Base-by-base conservation (phyloP, 345 rosid species). In the Pseudoturritis turrita region DNA sequence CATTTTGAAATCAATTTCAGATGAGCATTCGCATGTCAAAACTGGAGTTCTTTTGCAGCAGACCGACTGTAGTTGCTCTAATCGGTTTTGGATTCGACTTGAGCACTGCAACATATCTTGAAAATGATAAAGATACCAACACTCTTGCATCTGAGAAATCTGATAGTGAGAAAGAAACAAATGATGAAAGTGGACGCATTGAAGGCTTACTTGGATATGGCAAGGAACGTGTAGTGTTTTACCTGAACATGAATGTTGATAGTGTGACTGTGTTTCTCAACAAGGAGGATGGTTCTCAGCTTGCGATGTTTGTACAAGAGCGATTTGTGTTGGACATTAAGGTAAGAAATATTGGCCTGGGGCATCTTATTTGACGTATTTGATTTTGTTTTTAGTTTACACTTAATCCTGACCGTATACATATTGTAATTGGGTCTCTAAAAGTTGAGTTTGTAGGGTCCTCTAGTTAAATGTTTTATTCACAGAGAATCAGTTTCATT, bases 221-320 rank as follows among this genome's bases (percentile, higher is more conserved):
- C 60, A 95, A 91, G 86, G 88, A 81, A 23, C 99, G 98, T 71
- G 96, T 88, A 46, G 96, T 91, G 52, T 95, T 95, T 77, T 81
- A 83, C 80, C 80, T 95, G 41, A 81, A 73, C 82, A 91, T 91
- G 98, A 91, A 91, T 71, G 88, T 95, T 33, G 93, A 87, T 73
- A 89, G 90, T 74, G 96, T 95, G 63, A 83, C 93, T 35, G 85
- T 95, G 70, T 86, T 88, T 86, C 96, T 95, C 51, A 91, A 87
- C 83, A 91, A 89, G 75, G 99, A 95, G 89, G 98, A 95, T 78
- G 89, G 92, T 61, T 88, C 96, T 68, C 96, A 91, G 81, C 96
- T 91, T 80, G 98, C 96, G 15, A 85, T 88, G 89, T 86, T 95
- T 71, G 93, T 89, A 72, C 99, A 91, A 80, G 99, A 95, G 84